Evolutionary conservation across 164 flowering plant genomes (phyloP).

Genomic region (Houttuynia cordata): DNA sequence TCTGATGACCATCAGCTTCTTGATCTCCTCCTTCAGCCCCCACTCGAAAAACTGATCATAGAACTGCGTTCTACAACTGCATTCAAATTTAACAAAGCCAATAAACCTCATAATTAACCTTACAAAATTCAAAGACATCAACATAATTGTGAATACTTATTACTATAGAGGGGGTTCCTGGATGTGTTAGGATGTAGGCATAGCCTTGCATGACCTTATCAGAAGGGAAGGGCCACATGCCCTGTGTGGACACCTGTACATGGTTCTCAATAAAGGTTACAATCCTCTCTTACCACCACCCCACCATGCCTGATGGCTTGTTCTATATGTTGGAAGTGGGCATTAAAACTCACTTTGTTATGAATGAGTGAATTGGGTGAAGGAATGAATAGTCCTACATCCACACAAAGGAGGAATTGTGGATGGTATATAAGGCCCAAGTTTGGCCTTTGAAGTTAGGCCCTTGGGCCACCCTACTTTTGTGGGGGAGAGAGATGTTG

Average conservation of each 20-base stretch:
- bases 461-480: no score
- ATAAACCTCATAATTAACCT: no score
- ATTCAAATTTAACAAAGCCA: no score
- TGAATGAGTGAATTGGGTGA: no score
- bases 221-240: conserved; percentile 60
- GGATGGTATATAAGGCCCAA: no score
- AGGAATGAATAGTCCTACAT: no score
- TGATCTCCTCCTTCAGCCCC: conserved; percentile 53
- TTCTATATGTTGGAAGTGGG: no score
- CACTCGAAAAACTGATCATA: conserved; percentile 72
- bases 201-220: conserved; percentile 76
- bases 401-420: no score
- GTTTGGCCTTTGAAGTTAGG: no score
- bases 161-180: conserved; percentile 65
- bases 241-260: conserved; percentile 62
- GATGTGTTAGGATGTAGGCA: conserved; percentile 78
- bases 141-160: background rate
- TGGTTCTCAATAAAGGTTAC: conserved; percentile 84
- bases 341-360: no score
- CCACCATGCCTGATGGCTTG: conserved; percentile 64
- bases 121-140: background rate
- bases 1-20: conserved; percentile 36
- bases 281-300: conserved; percentile 38
- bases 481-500: no score
- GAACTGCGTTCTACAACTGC: conserved; percentile 77